Base-by-base conservation (phyloP, 2,329 filamentous ascomycete species). In the Cordyceps cateniannulata region DNA sequence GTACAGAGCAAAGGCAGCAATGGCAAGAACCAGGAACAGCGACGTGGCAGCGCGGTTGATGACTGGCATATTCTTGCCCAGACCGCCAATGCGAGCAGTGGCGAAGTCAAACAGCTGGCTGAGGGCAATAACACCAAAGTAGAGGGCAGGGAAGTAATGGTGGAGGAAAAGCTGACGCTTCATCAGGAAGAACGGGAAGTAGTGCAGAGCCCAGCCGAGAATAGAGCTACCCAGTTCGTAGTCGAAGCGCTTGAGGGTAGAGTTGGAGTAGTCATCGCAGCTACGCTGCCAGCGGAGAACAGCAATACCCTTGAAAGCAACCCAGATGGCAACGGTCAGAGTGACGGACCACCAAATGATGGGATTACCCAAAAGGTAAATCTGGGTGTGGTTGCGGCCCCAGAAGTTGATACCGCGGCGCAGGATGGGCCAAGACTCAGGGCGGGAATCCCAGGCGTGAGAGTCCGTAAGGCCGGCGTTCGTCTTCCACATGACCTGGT, bases 161-260 rank as follows among this genome's bases (percentile, higher is more conserved):
- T 99, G 95, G 64, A 99, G 81, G 83, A 99, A 99, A 40, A 99
- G 86, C 77, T 99, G 95, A 68, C 95, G 92, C 72, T 95, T 87
- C 95, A 99, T 98, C 62, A 99, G 84, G 79, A 87, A 99, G 80
- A 99, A 99, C 12, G 95, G 95, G 81, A 99, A 98, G 80, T 97
- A 99, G 77, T 99, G 95, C 75, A 99, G 88, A 52, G 90, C 91
- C 95, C 95, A 99, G 66, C 90, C 95, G 9, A 99, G 84, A 35
- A 97, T 89, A 20, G 86, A 91, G 58, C 87, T 91, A 63, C 95
- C 95, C 62, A 98, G 85, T 76, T 99, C 95, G 71, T 97, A 98
- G 76, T 98, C 95, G 73, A 98, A 99, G 61, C 95, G 91, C 79
- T 96, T 96, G 82, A 98, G 96, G 44, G 84, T 89, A 53, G 85